Conservation (phyloP, 2,329 filamentous ascomycete genomes). For the Zasmidium angulare region DNA sequence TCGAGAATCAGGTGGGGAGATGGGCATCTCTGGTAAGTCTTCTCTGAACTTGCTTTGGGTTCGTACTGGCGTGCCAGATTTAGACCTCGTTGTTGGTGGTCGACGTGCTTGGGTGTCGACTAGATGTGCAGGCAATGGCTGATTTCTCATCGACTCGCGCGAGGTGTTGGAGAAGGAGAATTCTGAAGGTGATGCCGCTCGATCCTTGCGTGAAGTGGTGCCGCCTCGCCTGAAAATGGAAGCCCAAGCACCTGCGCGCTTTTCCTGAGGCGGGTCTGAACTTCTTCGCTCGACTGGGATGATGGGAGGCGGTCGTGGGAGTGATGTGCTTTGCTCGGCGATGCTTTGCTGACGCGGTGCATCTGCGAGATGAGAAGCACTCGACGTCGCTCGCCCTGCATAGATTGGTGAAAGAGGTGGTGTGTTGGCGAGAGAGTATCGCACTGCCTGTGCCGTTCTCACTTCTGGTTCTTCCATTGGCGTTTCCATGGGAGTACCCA, state of each 20-base stretch:
- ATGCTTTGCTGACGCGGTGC: conserved; percentile 17
- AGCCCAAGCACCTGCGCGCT: conserved; percentile 56
- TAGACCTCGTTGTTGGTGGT: conserved; percentile 43
- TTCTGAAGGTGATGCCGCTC: conserved; percentile 62
- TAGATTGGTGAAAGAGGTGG: conserved; percentile 36
- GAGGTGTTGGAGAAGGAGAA: conserved; percentile 79
- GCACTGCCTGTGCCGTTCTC: conserved; percentile 50
- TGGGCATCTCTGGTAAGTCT: conserved; percentile 80
- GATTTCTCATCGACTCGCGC: conserved; percentile 74
- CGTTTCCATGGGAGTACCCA: conserved; percentile 35
- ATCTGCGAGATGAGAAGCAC: conserved; percentile 18
- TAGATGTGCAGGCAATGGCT: conserved; percentile 52
- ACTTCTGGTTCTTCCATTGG: conserved; percentile 49
- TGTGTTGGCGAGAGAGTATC: conserved; percentile 50
- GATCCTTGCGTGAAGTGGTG: conserved; percentile 38
- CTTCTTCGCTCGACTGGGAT: conserved; percentile 30
- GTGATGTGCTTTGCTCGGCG: conserved; percentile 17
- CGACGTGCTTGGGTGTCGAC: conserved; percentile 37
- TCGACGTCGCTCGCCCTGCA: conserved; percentile 12
- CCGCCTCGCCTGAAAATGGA: conserved; percentile 71
- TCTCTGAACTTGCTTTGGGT: conserved; percentile 91
- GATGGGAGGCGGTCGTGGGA: conserved; percentile 31
- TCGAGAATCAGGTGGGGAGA: conserved; percentile 82
- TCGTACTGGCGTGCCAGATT: conserved; percentile 65
- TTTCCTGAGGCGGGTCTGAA: conserved; percentile 51